Evolutionary conservation across 331 rosid genomes (phyloP).

Genomic region (Quercus tomentella): DNA sequence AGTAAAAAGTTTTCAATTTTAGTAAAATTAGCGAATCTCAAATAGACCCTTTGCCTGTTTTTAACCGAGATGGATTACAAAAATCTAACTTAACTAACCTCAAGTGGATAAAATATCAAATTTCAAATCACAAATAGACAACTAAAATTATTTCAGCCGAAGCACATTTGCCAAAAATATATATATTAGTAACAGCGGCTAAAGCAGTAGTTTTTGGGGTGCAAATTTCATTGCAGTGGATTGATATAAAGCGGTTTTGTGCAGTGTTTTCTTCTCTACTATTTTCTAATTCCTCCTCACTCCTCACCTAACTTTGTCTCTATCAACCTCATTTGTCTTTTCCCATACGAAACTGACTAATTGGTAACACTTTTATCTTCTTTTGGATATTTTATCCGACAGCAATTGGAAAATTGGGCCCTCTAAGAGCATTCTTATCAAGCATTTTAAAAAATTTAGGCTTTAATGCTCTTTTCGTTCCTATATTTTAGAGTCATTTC

Average conservation of each 20-base stretch:
- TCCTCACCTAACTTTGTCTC: not conserved
- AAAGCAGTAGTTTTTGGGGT: no score
- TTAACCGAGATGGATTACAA: fast-evolving
- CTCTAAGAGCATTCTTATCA: no score
- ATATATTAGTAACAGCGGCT: no score
- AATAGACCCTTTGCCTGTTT: no score
- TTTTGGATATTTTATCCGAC: not conserved
- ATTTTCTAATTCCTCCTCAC: not conserved
- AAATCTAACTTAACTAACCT: fast-evolving
- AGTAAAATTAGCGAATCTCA: fast-evolving
- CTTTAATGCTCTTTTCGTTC: no score
- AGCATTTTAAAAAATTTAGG: no score
- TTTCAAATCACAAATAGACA: no score
- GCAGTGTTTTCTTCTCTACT: not conserved
- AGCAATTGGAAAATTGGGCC: not conserved
- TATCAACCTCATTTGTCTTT: not conserved
- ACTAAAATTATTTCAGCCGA: no score
- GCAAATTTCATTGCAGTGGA: not conserved
- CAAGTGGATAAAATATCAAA: fast-evolving
- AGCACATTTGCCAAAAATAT: no score
- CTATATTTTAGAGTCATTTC: no score
- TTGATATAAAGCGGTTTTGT: not conserved
- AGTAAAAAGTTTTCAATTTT: no score
- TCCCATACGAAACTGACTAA: not conserved
- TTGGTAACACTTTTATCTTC: not conserved